phyloP scores from a whole-genome alignment of 208 protist genomes.

The Crithidia mellificae region DNA sequence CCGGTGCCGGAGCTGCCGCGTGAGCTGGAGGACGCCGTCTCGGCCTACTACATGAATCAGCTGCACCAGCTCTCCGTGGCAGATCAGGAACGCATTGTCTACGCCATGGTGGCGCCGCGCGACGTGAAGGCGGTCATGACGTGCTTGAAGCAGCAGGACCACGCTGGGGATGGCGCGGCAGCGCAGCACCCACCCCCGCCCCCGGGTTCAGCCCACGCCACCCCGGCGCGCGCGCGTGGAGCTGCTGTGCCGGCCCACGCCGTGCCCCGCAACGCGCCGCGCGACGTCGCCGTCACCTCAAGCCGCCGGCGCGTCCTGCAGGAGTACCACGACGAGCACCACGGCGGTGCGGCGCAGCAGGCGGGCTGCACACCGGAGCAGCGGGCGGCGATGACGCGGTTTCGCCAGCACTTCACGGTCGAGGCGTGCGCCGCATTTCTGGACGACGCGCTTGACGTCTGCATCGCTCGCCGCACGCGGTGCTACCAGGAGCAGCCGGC shows the following conservation, averaged over 20 bases:
- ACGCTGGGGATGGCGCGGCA: conserved; percentile 10
- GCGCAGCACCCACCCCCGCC: no score
- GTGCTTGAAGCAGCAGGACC: conserved; percentile 42
- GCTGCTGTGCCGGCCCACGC: conserved; percentile 5
- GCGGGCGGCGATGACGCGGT: conserved; percentile 29
- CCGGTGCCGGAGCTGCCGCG: conserved; percentile 38
- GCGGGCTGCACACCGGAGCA: conserved; percentile 10
- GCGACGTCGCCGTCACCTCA: neutral
- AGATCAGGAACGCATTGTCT: conserved; percentile 54
- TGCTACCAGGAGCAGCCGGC: conserved; percentile 45
- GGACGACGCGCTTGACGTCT: conserved; percentile 41
- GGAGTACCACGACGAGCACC: conserved; percentile 1
- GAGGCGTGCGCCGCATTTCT: conserved; percentile 61
- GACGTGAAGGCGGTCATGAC: conserved; percentile 45
- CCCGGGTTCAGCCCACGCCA: neutral
- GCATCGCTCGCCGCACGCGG: conserved; percentile 36
- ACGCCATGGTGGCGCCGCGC: conserved; percentile 24
- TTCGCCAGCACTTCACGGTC: conserved; percentile 36
- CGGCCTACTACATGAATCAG: conserved; percentile 39
- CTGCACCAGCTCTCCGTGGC: conserved; percentile 40
- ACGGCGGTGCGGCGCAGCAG: conserved; percentile 1
- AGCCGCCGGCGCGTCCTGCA: conserved; percentile 10
- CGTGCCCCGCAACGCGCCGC: conserved; percentile 6
- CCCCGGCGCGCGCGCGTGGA: neutral
- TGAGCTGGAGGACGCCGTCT: conserved; percentile 42